These are phyloP conservation scores for Coemansia pectinata DNA, from an alignment of 192 early-diverging fungal species.

Conservation along the genomic window DNA sequence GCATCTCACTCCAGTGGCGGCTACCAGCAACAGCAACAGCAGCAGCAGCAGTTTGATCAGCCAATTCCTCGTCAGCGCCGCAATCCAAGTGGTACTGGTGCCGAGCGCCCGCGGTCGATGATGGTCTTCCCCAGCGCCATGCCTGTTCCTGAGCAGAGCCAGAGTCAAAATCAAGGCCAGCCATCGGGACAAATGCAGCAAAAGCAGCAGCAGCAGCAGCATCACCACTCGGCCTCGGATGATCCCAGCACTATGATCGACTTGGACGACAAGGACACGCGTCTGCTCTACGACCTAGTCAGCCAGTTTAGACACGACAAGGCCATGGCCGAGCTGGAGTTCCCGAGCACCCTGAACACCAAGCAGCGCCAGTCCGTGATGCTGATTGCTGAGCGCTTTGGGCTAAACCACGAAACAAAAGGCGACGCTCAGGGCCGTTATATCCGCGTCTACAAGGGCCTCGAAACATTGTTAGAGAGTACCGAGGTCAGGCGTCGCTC, in stretches of 20 bases:
- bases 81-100: slow-evolving; percentile 25
- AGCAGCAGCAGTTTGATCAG: slow-evolving; percentile 24
- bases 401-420: slow-evolving; percentile 58
- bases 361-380: slow-evolving; percentile 64
- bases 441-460: slow-evolving; percentile 55
- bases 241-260: slow-evolving; percentile 54
- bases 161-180: background rate
- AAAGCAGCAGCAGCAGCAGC: slow-evolving; percentile 19
- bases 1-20: background rate
- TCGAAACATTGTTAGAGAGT: slow-evolving; percentile 48
- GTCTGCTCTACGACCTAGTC: slow-evolving; percentile 70
- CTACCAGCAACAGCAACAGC: slow-evolving; percentile 17
- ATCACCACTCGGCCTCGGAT: slow-evolving; percentile 11
- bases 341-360: slow-evolving; percentile 60
- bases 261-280: slow-evolving; percentile 69
- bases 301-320: slow-evolving; percentile 72
- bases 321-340: slow-evolving; percentile 64
- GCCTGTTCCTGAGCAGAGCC: slow-evolving; percentile 29
- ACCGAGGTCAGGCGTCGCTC: slow-evolving; percentile 51
- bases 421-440: slow-evolving; percentile 40
- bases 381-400: slow-evolving; percentile 72
- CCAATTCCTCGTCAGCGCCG: slow-evolving; percentile 45
- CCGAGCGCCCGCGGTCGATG: slow-evolving; percentile 48
- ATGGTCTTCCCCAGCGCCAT: slow-evolving; percentile 50
- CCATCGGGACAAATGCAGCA: slow-evolving; percentile 8